Conservation (phyloP, 257 asterid species). For the Nicotiana noctiflora region DNA sequence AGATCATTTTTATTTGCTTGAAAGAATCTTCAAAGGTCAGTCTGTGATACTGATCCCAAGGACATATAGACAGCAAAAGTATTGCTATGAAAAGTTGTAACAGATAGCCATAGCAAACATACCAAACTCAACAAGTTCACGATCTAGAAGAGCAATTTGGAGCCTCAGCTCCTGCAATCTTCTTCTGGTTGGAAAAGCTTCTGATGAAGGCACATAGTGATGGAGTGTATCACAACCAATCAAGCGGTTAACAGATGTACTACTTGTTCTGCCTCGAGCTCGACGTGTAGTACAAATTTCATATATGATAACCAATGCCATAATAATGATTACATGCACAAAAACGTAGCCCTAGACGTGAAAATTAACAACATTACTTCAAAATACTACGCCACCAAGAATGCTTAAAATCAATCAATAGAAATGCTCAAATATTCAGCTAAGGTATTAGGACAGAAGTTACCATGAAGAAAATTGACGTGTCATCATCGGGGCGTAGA, state of each 20-base stretch:
- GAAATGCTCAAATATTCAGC: background rate
- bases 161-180: conserved; percentile 5
- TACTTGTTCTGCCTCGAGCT: background rate
- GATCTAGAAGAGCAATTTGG: conserved; percentile 9
- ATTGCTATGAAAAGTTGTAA: background rate
- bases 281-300: background rate
- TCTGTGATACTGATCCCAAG: background rate
- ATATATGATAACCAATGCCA: background rate
- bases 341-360: background rate
- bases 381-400: background rate
- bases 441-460: background rate
- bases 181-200: background rate
- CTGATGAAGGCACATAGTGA: background rate
- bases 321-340: background rate
- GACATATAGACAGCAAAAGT: background rate
- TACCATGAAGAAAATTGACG: background rate
- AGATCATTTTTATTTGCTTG: background rate
- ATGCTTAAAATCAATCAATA: background rate
- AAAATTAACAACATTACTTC: background rate
- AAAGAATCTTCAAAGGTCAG: background rate
- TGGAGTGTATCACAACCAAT: background rate
- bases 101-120: background rate
- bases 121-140: conserved; percentile 12
- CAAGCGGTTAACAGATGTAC: background rate
- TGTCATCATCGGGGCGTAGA: background rate